These are phyloP conservation scores for Aspergillus quadrilineatus DNA, from an alignment of 2,329 filamentous ascomycete species.

Conservation along the genomic window DNA sequence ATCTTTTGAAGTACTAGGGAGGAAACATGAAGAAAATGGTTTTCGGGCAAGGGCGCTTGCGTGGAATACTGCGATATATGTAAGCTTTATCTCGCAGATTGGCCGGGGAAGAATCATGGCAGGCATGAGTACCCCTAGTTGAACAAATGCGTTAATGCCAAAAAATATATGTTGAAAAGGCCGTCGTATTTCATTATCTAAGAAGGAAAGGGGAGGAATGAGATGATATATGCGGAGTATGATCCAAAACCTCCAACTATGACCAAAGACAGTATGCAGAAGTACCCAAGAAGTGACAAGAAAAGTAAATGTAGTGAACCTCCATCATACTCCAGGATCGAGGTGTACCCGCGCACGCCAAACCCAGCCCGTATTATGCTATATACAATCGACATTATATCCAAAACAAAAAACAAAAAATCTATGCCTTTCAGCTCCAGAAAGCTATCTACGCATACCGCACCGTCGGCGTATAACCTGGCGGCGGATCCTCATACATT, in stretches of 20 bases:
- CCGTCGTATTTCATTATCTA: not conserved
- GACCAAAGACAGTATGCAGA: not conserved
- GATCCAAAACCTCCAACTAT: not conserved
- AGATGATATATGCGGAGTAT: not conserved
- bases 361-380: not conserved
- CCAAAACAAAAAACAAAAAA: slow-evolving; percentile 1
- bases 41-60: no score
- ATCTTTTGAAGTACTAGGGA: no score
- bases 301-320: not conserved
- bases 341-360: not conserved
- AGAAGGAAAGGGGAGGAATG: not conserved
- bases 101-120: no score
- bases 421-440: slow-evolving; percentile 5
- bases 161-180: not conserved
- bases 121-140: no score
- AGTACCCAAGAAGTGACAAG: not conserved
- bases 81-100: no score
- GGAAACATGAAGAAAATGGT: no score
- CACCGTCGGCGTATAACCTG: slow-evolving; percentile 14
- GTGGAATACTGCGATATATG: no score
- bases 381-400: not conserved
- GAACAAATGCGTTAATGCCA: not conserved
- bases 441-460: slow-evolving; percentile 25
- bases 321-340: not conserved
- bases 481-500: slow-evolving; percentile 1